These are phyloP conservation scores for Bipolaris cookei DNA, from an alignment of 2,329 filamentous ascomycete genomes.

Conservation along the genomic window DNA sequence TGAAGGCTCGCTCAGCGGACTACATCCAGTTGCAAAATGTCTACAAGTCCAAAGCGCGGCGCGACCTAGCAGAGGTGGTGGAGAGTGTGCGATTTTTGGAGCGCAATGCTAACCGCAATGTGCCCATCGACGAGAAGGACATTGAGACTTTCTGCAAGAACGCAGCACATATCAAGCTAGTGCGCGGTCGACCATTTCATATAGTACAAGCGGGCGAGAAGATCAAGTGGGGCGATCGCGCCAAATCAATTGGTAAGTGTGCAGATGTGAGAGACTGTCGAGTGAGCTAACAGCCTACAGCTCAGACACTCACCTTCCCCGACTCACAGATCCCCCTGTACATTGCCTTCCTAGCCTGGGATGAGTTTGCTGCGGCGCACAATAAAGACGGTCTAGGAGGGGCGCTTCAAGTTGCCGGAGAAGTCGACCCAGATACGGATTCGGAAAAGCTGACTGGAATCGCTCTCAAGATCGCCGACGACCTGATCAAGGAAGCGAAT, in stretches of 20 bases:
- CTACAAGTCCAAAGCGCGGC: constrained; percentile 86
- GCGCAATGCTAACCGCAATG: constrained; percentile 55
- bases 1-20: constrained; percentile 91
- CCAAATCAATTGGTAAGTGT: constrained; percentile 60
- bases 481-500: constrained; percentile 52
- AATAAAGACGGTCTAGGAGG: constrained; percentile 43
- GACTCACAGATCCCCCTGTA: constrained; percentile 57
- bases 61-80: constrained; percentile 78
- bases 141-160: constrained; percentile 96
- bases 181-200: constrained; percentile 67
- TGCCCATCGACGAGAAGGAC: constrained; percentile 68
- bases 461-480: constrained; percentile 51
- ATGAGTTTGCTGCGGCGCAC: constrained; percentile 54
- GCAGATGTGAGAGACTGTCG: background rate
- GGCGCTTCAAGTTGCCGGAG: constrained; percentile 48
- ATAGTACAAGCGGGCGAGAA: constrained; percentile 53
- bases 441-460: constrained; percentile 53
- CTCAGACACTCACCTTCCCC: constrained; percentile 52
- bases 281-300: constrained; percentile 24
- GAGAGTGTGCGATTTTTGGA: constrained; percentile 66
- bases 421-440: constrained; percentile 38
- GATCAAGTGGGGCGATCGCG: constrained; percentile 56
- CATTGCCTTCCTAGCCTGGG: constrained; percentile 60
- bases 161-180: constrained; percentile 87
- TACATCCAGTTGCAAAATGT: constrained; percentile 92